Base-by-base conservation (phyloP, 257 asterid genomes). In the Petrea volubilis region DNA sequence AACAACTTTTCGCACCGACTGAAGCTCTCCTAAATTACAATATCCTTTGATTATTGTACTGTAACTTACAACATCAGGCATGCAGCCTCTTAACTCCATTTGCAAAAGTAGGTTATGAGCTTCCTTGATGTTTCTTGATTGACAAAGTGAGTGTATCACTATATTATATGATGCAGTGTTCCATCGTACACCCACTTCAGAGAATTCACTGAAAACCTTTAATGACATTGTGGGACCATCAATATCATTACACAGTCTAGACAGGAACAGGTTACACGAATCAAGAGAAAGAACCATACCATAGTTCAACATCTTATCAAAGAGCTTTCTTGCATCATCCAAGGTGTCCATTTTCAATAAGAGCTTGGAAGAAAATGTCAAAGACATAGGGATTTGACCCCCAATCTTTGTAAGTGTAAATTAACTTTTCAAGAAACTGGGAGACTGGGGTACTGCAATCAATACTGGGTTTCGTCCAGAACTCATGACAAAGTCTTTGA, bases 331-430 rank as follows among this genome's bases (percentile, higher is more conserved):
- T n/a, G 97, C 98, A 74, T 80, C 75, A 64, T 81, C n/a, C 85
- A 24, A 86, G 80, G 76, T 34, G 68, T 31, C 93, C 92, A 64
- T 47, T 78, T 79, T 94, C 91, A 33, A 76, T 56, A 66, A 94
- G 97, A 57, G 78, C 88, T 67, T 83, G 95, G 83, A 91, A 88
- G 73, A 88, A 84, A 75, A 91, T 78, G 78, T 91, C 96, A 78
- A 94, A 94, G 5, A 90, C 95, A 67, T 64, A 67, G 28, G 97
- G 98, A 74, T 81, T 78, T 40, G 89, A 83, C 75, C 99, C 96
- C 97, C 99, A 94, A 64, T 84, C 91, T 80, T 89, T 94, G 65
- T 85, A 89, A 15, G 97, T 91, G 83, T 91, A 88, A 67, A 88
- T 86, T 43, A 94, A 72, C 74, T 86, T 94, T 70, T 89, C 97